Percentiles rank a stretch among this genome's conserved stretches.
phyloP scores from a whole-genome alignment of 2,329 filamentous ascomycete genomes.

The Fusarium sp. region DNA sequence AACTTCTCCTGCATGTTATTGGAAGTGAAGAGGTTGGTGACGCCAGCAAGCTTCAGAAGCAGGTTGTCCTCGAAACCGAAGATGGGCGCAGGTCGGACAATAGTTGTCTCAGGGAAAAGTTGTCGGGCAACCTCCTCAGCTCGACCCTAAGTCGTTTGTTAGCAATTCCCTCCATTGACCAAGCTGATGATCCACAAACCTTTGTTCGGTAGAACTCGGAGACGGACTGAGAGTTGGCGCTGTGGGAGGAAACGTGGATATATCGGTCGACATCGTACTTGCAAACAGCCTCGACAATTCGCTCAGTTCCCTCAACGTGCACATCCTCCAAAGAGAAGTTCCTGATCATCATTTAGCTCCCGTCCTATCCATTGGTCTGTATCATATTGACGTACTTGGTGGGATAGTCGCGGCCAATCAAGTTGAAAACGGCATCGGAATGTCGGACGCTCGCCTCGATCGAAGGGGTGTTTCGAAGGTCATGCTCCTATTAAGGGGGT shows the following conservation, averaged over 20 bases:
- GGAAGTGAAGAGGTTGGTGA: slow-evolving; percentile 84
- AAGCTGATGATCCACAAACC: slow-evolving; percentile 53
- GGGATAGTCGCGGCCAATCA: slow-evolving; percentile 92
- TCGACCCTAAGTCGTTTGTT: slow-evolving; percentile 63
- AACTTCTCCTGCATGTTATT: slow-evolving; percentile 95
- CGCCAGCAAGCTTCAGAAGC: slow-evolving; percentile 82
- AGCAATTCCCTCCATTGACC: not conserved
- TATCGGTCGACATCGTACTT: slow-evolving; percentile 98
- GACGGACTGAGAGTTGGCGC: slow-evolving; percentile 79
- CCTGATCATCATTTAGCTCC: slow-evolving; percentile 57
- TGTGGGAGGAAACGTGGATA: slow-evolving; percentile 96
- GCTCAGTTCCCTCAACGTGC: slow-evolving; percentile 89
- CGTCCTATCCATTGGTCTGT: not conserved
- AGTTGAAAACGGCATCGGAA: slow-evolving; percentile 97
- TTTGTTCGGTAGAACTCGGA: slow-evolving; percentile 95
- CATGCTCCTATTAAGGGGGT: slow-evolving; percentile 75
- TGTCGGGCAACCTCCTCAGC: slow-evolving; percentile 85
- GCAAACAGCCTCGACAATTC: slow-evolving; percentile 91
- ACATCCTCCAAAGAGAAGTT: slow-evolving; percentile 95
- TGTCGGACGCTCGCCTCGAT: slow-evolving; percentile 97
- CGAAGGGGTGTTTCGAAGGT: slow-evolving; percentile 91
- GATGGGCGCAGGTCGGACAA: slow-evolving; percentile 91
- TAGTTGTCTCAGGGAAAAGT: slow-evolving; percentile 96
- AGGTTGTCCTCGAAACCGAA: slow-evolving; percentile 96
- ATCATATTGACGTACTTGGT: slow-evolving; percentile 74